phyloP scores from a whole-genome alignment of 2,329 filamentous ascomycete species.

The Xylaria sp. region DNA sequence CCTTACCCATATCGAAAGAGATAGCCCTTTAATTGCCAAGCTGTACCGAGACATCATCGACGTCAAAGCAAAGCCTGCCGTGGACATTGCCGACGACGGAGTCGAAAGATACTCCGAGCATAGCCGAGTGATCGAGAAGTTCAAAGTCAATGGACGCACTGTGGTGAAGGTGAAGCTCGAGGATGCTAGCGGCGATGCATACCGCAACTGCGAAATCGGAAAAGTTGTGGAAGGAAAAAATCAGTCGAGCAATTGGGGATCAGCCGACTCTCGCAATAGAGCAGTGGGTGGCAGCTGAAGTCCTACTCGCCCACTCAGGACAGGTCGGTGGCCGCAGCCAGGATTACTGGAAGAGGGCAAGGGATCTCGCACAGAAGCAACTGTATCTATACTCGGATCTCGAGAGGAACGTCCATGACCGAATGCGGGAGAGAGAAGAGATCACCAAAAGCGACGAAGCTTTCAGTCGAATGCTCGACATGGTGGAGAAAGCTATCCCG shows the following conservation, averaged over 20 bases:
- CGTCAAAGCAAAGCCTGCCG: neutral
- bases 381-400: neutral
- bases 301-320: neutral
- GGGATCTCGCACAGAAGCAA: neutral
- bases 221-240: neutral
- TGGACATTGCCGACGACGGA: neutral
- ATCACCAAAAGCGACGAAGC: neutral
- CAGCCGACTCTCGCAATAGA: neutral
- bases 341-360: neutral
- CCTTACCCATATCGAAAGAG: neutral
- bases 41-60: neutral
- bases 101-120: neutral
- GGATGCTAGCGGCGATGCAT: neutral
- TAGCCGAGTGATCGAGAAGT: neutral
- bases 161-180: slow-evolving; percentile 6
- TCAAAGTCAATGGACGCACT: neutral
- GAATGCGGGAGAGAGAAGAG: neutral
- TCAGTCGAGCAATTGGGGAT: neutral
- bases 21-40: neutral
- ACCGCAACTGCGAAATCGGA: neutral
- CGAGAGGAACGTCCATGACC: neutral
- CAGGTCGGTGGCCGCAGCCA: neutral
- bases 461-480: neutral
- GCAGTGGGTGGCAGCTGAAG: neutral
- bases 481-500: neutral